Conservation (phyloP, 371 early-diverging fungal genomes). For the Syncephalis fuscata region DNA sequence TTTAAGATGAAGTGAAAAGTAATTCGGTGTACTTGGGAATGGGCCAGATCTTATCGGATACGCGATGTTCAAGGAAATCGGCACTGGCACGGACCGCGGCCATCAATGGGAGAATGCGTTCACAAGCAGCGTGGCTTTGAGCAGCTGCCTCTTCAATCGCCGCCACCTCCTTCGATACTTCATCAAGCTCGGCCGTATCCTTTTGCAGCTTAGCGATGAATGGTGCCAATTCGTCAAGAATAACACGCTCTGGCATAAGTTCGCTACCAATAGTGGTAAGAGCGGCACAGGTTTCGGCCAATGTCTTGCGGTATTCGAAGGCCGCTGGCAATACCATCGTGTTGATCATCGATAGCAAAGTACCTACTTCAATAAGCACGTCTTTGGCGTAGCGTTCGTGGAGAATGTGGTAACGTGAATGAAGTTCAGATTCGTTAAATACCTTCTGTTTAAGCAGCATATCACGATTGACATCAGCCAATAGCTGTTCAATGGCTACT, state of each 20-base stretch:
- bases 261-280: conserved; percentile 43
- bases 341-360: conserved; percentile 62
- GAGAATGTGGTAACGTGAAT: conserved; percentile 87
- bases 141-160: conserved; percentile 34
- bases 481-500: conserved; percentile 70
- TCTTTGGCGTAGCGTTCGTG: conserved; percentile 94
- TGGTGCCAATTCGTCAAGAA: conserved; percentile 50
- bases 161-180: conserved; percentile 33
- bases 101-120: conserved; percentile 49
- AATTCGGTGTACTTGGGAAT: conserved; percentile 94
- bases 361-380: conserved; percentile 83
- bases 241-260: conserved; percentile 46
- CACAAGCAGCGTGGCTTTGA: conserved; percentile 41
- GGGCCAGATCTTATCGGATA: conserved; percentile 86
- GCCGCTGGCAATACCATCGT: conserved; percentile 81
- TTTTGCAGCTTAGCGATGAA: conserved; percentile 35
- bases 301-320: conserved; percentile 67
- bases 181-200: conserved; percentile 29
- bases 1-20: conserved; percentile 27
- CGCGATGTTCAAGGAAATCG: conserved; percentile 61
- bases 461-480: conserved; percentile 43
- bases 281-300: conserved; percentile 57
- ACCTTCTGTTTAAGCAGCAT: conserved; percentile 66
- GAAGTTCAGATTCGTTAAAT: conserved; percentile 71
- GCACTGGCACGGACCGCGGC: conserved; percentile 47